These are phyloP conservation scores for Paramecium tetraurelia DNA, from an alignment of 73 alveolate genomes.

Conservation along the genomic window DNA sequence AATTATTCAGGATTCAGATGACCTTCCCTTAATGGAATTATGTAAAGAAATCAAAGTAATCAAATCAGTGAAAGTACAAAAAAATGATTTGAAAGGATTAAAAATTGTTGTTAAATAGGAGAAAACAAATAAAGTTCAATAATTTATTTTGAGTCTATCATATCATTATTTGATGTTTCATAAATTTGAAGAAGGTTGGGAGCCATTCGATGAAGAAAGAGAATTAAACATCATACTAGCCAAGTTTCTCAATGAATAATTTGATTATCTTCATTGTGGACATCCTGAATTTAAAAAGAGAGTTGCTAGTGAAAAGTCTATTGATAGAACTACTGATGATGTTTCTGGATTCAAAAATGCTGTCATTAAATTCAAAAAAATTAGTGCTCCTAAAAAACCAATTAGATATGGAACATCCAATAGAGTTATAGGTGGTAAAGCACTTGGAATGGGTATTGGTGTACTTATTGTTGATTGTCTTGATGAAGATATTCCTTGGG, in stretches of 20 bases:
- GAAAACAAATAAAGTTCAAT: background rate
- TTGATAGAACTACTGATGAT: conserved; percentile 19
- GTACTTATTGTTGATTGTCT: conserved; percentile 30
- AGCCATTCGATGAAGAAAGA: background rate
- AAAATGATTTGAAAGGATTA: background rate
- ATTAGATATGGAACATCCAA: conserved; percentile 27
- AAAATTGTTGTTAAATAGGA: background rate
- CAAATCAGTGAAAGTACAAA: background rate
- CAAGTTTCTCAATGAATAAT: background rate
- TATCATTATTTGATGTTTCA: conserved; percentile 44
- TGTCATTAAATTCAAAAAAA: background rate
- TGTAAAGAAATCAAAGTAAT: background rate
- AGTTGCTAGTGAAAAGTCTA: background rate
- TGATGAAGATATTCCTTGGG: conserved; percentile 44
- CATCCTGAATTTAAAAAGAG: conserved; percentile 9
- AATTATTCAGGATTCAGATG: background rate
- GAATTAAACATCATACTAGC: background rate
- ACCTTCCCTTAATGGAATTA: background rate
- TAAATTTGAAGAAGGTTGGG: background rate
- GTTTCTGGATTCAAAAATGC: conserved; percentile 11
- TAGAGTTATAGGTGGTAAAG: conserved; percentile 21
- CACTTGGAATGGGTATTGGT: conserved; percentile 39
- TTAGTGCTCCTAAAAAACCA: conserved; percentile 50
- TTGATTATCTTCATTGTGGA: conserved; percentile 20
- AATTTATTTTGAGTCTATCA: background rate